These are phyloP conservation scores for Pythium aphanidermatum DNA, from an alignment of 352 stramenopile species.

Conservation along the genomic window DNA sequence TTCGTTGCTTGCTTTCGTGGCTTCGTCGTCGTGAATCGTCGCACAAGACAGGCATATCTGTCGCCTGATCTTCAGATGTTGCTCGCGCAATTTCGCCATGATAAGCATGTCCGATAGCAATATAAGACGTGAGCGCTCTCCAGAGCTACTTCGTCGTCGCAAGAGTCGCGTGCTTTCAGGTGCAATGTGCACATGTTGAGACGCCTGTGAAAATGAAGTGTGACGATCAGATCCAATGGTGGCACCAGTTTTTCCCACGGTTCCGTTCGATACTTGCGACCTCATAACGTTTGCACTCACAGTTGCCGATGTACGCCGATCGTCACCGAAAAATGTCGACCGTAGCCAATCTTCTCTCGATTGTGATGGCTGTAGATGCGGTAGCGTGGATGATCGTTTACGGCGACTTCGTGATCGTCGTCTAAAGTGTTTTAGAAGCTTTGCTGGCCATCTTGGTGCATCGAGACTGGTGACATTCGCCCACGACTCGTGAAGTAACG, in stretches of 20 bases:
- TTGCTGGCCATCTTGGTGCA: constrained; percentile 19
- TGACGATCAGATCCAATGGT: constrained; percentile 5
- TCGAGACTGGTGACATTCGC: constrained; percentile 29
- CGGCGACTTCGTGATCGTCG: constrained; percentile 4
- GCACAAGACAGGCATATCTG: constrained; percentile 60
- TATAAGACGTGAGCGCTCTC: constrained; percentile 40
- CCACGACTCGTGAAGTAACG: constrained; percentile 34
- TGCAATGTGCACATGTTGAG: too few species aligned
- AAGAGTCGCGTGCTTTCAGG: constrained; percentile 2
- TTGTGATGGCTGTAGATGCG: not conserved
- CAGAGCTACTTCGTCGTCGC: constrained; percentile 19
- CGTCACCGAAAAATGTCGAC: constrained; percentile 10
- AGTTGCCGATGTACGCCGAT: constrained; percentile 16
- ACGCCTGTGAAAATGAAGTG: constrained; percentile 15
- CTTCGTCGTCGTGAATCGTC: constrained; percentile 21
- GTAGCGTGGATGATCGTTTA: not conserved
- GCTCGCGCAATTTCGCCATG: constrained; percentile 45
- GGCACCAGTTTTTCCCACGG: not conserved
- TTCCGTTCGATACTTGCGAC: not conserved
- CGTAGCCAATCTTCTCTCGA: constrained; percentile 11
- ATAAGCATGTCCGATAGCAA: constrained; percentile 61
- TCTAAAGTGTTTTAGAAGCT: constrained; percentile 15
- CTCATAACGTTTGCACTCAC: constrained; percentile 1
- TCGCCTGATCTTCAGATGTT: constrained; percentile 44
- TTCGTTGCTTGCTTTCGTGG: not conserved